phyloP scores from a whole-genome alignment of 192 early-diverging fungal genomes.

The Backusella psychrophila region DNA sequence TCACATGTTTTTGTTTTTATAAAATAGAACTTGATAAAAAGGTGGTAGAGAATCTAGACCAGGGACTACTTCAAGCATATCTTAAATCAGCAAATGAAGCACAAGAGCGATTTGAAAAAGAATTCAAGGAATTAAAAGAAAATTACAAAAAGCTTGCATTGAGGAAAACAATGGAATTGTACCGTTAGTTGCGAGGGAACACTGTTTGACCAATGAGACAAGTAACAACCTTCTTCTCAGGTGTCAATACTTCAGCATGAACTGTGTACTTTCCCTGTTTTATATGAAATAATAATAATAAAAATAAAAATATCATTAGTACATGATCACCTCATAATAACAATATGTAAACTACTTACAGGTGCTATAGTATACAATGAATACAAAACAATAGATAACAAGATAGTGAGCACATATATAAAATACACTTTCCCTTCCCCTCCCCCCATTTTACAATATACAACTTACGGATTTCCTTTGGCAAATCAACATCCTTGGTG shows the following conservation, averaged over 20 bases:
- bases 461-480: constrained; percentile 56
- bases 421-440: background rate
- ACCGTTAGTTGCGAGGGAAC: constrained; percentile 26
- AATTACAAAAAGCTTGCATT: background rate
- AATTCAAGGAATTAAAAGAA: background rate
- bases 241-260: constrained; percentile 40
- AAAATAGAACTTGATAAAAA: background rate
- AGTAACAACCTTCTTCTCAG: constrained; percentile 37
- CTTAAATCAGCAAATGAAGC: background rate
- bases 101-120: background rate
- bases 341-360: background rate
- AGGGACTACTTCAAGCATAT: background rate
- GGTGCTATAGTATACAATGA: background rate
- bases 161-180: background rate
- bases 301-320: background rate
- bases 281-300: constrained; percentile 2
- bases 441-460: background rate
- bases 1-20: background rate
- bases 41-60: background rate
- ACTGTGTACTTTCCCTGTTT: constrained; percentile 54
- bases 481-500: constrained; percentile 43
- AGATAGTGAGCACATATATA: background rate
- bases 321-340: background rate
- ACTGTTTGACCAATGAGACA: constrained; percentile 43
- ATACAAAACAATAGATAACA: background rate